Conservation (phyloP, 352 stramenopile species). For the Pythium rhizo-oryzae region DNA sequence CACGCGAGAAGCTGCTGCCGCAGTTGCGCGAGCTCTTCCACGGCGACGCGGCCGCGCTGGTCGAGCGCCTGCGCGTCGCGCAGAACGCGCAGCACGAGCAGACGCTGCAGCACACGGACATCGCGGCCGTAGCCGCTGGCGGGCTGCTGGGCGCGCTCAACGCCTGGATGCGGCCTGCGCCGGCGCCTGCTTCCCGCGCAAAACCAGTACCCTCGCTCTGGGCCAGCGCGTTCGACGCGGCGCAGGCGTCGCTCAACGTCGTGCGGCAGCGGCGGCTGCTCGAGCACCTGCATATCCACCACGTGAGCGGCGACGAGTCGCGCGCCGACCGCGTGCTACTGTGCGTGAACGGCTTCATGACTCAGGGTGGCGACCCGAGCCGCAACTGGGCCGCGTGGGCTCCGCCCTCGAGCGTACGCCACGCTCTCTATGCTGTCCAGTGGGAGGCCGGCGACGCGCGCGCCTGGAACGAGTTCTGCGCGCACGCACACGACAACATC, state of each 20-base stretch:
- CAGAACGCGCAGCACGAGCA: slow-evolving; percentile 58
- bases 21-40: slow-evolving; percentile 40
- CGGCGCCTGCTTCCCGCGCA: slow-evolving; percentile 1
- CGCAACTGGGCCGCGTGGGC: slow-evolving; percentile 69
- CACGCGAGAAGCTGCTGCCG: slow-evolving; percentile 5
- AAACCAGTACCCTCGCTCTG: slow-evolving; percentile 43
- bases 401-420: slow-evolving; percentile 21
- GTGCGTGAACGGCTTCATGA: slow-evolving; percentile 90
- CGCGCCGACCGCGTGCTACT: slow-evolving; percentile 65
- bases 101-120: slow-evolving; percentile 50
- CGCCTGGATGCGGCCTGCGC: slow-evolving; percentile 66
- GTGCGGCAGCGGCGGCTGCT: slow-evolving; percentile 62
- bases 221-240: slow-evolving; percentile 73
- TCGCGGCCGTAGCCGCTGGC: slow-evolving; percentile 62
- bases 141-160: slow-evolving; percentile 70
- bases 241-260: slow-evolving; percentile 75
- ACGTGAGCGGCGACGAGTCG: slow-evolving; percentile 65
- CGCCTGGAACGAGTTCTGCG: slow-evolving; percentile 81
- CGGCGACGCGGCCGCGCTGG: slow-evolving; percentile 47
- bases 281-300: slow-evolving; percentile 66
- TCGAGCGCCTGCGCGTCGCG: slow-evolving; percentile 49
- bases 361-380: slow-evolving; percentile 63
- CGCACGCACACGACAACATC: slow-evolving; percentile 71
- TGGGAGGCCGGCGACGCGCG: slow-evolving; percentile 78
- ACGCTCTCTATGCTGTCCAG: slow-evolving; percentile 68